Conservation (phyloP, 164 flowering plant species). For the Umbilicus rupestris region DNA sequence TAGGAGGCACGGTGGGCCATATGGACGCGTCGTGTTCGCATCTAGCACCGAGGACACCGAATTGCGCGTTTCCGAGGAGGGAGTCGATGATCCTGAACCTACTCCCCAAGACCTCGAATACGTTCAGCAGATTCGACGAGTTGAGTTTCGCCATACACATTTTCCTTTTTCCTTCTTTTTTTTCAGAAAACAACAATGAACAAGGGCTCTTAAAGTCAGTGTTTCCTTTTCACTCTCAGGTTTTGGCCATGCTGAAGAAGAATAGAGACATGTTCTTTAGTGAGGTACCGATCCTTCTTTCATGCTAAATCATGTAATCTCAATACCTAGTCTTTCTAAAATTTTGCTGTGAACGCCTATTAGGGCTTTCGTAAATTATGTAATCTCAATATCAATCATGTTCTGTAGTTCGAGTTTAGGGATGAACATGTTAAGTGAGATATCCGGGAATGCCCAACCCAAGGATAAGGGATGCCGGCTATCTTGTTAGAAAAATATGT, state of each 20-base stretch:
- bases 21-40: background rate
- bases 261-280: constrained; percentile 80
- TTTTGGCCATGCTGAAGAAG: constrained; percentile 60
- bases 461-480: too few relatives aligned
- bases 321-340: too few relatives aligned
- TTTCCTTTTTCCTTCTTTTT: too few relatives aligned
- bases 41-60: constrained; percentile 4
- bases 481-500: too few relatives aligned
- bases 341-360: too few relatives aligned
- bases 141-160: background rate
- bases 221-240: constrained; percentile 22
- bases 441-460: too few relatives aligned
- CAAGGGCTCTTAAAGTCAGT: background rate
- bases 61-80: background rate
- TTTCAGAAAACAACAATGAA: background rate
- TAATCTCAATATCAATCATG: too few relatives aligned
- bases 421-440: too few relatives aligned
- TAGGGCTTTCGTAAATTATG: too few relatives aligned
- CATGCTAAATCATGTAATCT: too few relatives aligned
- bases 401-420: too few relatives aligned
- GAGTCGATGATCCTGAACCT: background rate
- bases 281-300: constrained; percentile 31
- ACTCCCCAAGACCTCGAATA: constrained; percentile 8
- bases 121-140: constrained; percentile 3
- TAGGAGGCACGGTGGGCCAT: background rate